phyloP scores from a whole-genome alignment of 1,284 basidiomycete genomes.

The Ceratobasidium sp. region DNA sequence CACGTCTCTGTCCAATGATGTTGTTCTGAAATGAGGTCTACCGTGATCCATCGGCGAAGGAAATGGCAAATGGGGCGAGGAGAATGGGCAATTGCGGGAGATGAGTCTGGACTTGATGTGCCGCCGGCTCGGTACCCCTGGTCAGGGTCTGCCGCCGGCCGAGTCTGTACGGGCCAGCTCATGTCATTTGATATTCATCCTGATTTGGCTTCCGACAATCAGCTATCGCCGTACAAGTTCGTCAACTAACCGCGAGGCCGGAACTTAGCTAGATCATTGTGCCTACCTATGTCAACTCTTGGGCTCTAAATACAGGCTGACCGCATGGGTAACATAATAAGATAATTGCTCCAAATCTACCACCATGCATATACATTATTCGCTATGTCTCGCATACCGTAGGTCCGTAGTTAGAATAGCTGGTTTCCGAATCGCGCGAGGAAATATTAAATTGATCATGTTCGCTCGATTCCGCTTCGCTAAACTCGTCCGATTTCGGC shows the following conservation, averaged over 20 bases:
- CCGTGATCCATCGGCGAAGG: neutral
- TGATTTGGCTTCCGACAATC: neutral
- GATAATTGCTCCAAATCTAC: neutral
- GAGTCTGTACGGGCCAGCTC: conserved; percentile 11
- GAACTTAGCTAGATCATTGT: neutral
- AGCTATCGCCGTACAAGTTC: neutral
- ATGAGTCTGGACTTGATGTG: neutral
- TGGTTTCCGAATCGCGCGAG: neutral
- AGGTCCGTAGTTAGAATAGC: neutral
- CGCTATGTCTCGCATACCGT: neutral
- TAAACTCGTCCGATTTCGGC: neutral
- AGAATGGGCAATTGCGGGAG: conserved; percentile 7
- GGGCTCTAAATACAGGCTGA: too few relatives aligned
- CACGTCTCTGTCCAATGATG: neutral
- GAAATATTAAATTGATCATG: neutral
- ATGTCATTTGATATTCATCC: neutral
- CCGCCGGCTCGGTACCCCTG: conserved; percentile 10
- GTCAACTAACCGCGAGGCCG: neutral
- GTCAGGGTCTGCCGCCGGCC: conserved; percentile 18
- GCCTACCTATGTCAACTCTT: too few relatives aligned
- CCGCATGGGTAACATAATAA: too few relatives aligned
- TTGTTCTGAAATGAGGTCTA: neutral
- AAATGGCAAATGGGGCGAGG: neutral
- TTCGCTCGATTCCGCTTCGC: neutral
- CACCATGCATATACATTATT: neutral